A percentile compares a stretch with the other conserved stretches of the same genome.
Evolutionary conservation across 371 early-diverging fungal genomes (phyloP).

Genomic region (Nosema muscidifuracis): DNA sequence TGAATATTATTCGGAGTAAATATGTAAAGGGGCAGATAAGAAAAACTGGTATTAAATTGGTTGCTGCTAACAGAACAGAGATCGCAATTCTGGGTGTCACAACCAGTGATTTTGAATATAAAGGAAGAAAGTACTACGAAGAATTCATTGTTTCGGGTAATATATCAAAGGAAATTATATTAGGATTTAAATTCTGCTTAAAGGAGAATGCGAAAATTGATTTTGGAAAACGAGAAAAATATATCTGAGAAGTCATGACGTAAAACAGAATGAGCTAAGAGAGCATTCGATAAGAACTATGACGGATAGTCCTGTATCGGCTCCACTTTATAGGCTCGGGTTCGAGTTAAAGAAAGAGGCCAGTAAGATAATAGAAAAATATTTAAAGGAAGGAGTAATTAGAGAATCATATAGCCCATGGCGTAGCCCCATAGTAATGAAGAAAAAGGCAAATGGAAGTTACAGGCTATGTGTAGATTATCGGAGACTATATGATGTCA

Average conservation of each 20-base stretch:
- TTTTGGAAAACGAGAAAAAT: background rate
- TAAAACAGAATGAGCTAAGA: background rate
- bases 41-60: background rate
- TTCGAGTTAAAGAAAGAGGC: background rate
- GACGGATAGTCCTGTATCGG: background rate
- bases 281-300: background rate
- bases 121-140: background rate
- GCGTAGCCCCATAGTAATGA: conserved; percentile 9
- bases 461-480: conserved; percentile 27
- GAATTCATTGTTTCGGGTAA: background rate
- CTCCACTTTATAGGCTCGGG: conserved; percentile 1
- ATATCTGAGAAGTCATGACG: background rate
- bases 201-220: background rate
- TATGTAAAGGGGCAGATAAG: background rate
- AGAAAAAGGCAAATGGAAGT: background rate
- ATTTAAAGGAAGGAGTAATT: conserved; percentile 30
- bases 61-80: background rate
- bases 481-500: conserved; percentile 26
- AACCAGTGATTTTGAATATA: background rate
- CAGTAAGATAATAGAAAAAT: conserved; percentile 4
- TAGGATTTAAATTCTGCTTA: background rate
- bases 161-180: background rate
- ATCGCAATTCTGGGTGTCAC: background rate
- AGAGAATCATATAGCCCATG: conserved; percentile 8
- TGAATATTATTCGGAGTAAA: background rate